These are phyloP conservation scores for Talaromyces wortmannii DNA, from an alignment of 495 filamentous ascomycete genomes.

Conservation along the genomic window DNA sequence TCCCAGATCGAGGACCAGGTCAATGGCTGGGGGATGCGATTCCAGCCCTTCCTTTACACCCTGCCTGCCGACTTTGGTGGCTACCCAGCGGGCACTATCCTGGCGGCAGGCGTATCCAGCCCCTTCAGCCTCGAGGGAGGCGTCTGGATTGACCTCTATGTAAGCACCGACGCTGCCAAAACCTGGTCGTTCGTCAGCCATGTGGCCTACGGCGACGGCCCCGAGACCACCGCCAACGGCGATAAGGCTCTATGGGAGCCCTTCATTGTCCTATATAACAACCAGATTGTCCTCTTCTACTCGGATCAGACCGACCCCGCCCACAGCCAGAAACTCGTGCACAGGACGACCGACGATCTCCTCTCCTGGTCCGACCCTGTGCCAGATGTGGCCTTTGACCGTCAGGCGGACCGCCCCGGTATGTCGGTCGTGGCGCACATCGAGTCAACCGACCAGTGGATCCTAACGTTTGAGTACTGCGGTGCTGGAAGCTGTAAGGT, in stretches of 20 bases:
- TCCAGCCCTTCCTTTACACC: constrained; percentile 62
- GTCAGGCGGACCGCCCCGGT: neutral
- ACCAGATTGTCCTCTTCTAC: constrained; percentile 58
- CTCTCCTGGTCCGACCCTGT: constrained; percentile 52
- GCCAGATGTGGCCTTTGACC: neutral
- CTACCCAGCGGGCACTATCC: constrained; percentile 51
- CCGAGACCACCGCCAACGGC: constrained; percentile 54
- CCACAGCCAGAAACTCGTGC: constrained; percentile 61
- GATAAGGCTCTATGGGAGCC: constrained; percentile 67
- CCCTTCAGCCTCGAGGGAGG: constrained; percentile 52
- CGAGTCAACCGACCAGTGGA: no score
- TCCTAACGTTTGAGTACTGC: no score
- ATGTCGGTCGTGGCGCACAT: neutral
- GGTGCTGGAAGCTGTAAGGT: no score
- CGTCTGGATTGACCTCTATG: constrained; percentile 65
- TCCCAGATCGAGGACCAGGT: constrained; percentile 56
- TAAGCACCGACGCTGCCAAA: constrained; percentile 45
- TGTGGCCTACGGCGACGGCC: constrained; percentile 56
- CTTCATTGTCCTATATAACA: constrained; percentile 48
- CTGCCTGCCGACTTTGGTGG: constrained; percentile 48
- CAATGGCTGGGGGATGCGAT: constrained; percentile 57
- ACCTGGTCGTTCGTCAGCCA: constrained; percentile 63
- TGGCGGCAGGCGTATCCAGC: constrained; percentile 57
- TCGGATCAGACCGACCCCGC: constrained; percentile 60
- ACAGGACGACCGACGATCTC: constrained; percentile 52